Evolutionary conservation across 2,329 filamentous ascomycete genomes (phyloP).

Genomic region (Paracoccidioides lutzii): DNA sequence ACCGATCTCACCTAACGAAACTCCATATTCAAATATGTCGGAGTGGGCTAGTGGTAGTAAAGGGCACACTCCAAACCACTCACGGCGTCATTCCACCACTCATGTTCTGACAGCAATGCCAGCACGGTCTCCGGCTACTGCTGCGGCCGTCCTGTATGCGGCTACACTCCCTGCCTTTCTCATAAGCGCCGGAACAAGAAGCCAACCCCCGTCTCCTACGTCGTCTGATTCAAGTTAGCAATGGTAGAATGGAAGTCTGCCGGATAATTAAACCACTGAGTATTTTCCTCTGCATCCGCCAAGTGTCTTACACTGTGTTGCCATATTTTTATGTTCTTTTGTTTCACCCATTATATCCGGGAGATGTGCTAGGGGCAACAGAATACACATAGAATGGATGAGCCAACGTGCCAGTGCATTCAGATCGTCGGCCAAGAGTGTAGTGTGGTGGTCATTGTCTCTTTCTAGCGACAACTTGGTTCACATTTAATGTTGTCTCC

Average conservation of each 20-base stretch:
- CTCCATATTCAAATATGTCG: conserved; percentile 1
- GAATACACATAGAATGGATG: too few relatives aligned
- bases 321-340: too few relatives aligned
- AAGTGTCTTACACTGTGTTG: neutral
- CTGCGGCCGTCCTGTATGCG: neutral
- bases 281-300: neutral
- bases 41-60: neutral
- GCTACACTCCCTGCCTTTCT: neutral
- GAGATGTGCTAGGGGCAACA: too few relatives aligned
- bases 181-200: neutral
- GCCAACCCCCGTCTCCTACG: neutral
- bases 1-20: neutral
- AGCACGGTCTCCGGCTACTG: neutral
- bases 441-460: too few relatives aligned
- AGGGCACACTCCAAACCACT: neutral
- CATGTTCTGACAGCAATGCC: neutral
- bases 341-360: too few relatives aligned
- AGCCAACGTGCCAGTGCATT: too few relatives aligned
- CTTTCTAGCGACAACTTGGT: too few relatives aligned
- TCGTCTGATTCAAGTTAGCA: neutral
- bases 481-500: too few relatives aligned
- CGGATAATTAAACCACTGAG: neutral
- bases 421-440: too few relatives aligned
- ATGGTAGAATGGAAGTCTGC: neutral
- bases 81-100: neutral